Conservation (phyloP, 352 stramenopile genomes). For the Globisporangium camurandrum region DNA sequence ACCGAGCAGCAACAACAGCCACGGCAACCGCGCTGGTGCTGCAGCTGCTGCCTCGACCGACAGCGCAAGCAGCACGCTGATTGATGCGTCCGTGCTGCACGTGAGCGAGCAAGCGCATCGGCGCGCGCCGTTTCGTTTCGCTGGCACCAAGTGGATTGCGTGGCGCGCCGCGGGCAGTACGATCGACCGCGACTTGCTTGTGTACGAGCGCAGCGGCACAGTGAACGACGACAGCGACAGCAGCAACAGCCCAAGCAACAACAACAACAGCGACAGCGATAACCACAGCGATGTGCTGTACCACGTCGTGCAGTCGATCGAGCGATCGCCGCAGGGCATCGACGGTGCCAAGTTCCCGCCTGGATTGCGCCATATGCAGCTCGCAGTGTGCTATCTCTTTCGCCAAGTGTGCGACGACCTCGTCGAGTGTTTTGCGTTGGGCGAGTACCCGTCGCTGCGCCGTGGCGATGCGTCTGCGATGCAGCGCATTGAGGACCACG, state of each 20-base stretch:
- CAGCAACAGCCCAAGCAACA: not conserved
- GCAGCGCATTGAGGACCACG: conserved; percentile 22
- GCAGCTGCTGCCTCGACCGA: no score
- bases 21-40: no score
- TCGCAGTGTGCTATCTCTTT: conserved; percentile 46
- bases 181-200: conserved; percentile 31
- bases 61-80: conserved; percentile 6
- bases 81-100: conserved; percentile 33
- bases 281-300: conserved; percentile 31
- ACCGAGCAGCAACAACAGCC: not conserved
- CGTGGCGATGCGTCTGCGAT: conserved; percentile 2
- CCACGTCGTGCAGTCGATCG: conserved; percentile 38
- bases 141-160: conserved; percentile 46
- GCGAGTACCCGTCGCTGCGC: conserved; percentile 31
- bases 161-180: conserved; percentile 16
- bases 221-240: conserved; percentile 26
- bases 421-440: conserved; percentile 43
- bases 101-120: conserved; percentile 22
- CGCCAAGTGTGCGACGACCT: conserved; percentile 40
- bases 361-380: conserved; percentile 21
- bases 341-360: conserved; percentile 6
- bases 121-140: conserved; percentile 43
- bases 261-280: not conserved
- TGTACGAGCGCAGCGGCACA: conserved; percentile 50
- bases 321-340: conserved; percentile 30